Percentiles rank a stretch among this genome's conserved stretches.
Evolutionary conservation across 2,329 filamentous ascomycete species (phyloP).

Genomic region (Talaromyces sp.): DNA sequence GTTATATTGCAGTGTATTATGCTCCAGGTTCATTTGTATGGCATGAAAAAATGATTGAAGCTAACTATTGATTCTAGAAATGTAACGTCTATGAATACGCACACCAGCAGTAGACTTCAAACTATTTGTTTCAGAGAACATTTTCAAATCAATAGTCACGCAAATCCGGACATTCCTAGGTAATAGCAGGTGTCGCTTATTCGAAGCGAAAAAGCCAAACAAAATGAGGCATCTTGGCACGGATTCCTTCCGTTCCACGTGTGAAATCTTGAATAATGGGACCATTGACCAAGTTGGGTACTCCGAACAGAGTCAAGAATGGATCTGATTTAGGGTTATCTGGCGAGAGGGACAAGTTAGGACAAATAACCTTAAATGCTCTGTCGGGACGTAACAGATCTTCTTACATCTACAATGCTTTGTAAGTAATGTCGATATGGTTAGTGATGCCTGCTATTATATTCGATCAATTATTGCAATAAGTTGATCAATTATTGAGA

Average conservation of each 20-base stretch:
- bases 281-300: background rate
- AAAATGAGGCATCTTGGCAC: background rate
- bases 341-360: background rate
- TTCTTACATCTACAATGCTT: background rate
- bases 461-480: background rate
- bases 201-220: background rate
- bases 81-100: too few species aligned
- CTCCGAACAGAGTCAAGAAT: background rate
- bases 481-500: background rate
- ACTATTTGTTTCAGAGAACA: background rate
- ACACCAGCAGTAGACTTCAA: too few species aligned
- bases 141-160: background rate
- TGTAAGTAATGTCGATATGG: background rate
- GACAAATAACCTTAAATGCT: background rate
- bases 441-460: slow-evolving; percentile 6
- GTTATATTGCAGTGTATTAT: background rate
- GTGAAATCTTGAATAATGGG: background rate
- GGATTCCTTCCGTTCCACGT: background rate
- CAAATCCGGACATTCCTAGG: background rate
- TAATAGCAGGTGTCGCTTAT: background rate
- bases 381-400: background rate
- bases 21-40: background rate
- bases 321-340: background rate
- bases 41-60: background rate
- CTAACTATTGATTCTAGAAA: background rate